phyloP scores from a whole-genome alignment of 495 filamentous ascomycete genomes.

The Xylaria longipes region DNA sequence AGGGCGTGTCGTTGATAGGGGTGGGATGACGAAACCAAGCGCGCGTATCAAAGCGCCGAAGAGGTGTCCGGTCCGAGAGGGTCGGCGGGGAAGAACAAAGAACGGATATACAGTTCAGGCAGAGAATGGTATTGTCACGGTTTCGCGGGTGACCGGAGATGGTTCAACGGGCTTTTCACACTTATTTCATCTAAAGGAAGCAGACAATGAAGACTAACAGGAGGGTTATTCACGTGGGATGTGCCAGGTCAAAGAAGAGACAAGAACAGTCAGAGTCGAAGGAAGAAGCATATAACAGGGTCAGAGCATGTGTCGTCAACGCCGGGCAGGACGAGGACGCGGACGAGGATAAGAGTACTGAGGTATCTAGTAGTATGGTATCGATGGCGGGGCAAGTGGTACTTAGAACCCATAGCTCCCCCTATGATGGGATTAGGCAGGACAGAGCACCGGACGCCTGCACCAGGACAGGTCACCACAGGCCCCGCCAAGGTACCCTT shows the following conservation, averaged over 20 bases:
- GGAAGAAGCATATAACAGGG: conserved; percentile 9
- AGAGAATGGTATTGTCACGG: conserved; percentile 28
- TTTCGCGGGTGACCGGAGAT: conserved; percentile 7
- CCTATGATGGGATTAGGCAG: conserved; percentile 21
- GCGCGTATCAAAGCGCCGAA: conserved; percentile 14
- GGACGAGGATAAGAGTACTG: conserved; percentile 5
- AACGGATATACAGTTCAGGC: conserved; percentile 19
- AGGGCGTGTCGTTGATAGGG: neutral
- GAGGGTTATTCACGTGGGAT: conserved; percentile 16
- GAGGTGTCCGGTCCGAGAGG: conserved; percentile 17
- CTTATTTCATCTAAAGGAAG: conserved; percentile 1
- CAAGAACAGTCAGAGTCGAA: conserved; percentile 16
- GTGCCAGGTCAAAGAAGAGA: neutral
- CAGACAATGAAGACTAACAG: conserved; percentile 4
- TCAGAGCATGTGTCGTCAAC: conserved; percentile 21
- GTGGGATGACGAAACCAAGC: conserved; percentile 12
- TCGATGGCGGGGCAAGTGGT: conserved; percentile 18
- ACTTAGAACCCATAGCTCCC: neutral
- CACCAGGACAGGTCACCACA: conserved; percentile 25
- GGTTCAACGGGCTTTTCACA: conserved; percentile 14
- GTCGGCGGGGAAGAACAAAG: conserved; percentile 25
- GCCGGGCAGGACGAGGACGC: conserved; percentile 16
- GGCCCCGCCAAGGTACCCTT: conserved; percentile 2
- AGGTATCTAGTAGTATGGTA: neutral
- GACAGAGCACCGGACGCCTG: conserved; percentile 10